A percentile compares a stretch with the other conserved stretches of the same genome.
Conservation (phyloP, 345 rosid species). For the Heritiera littoralis region DNA sequence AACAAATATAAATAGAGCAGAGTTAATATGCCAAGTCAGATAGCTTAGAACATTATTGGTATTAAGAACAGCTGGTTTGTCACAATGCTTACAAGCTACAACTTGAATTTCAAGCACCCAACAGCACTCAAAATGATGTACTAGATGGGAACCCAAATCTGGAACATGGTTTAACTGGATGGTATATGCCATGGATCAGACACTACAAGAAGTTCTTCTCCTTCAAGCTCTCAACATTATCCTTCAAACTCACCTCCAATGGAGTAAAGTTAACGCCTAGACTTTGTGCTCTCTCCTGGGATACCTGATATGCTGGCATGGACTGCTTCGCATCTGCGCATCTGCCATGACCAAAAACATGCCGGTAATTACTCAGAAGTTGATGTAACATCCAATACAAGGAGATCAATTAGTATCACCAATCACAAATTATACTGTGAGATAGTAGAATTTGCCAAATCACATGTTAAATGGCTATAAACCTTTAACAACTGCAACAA, state of each 20-base stretch:
- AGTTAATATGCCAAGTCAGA: no score
- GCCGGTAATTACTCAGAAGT: not conserved
- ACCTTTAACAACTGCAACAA: not conserved
- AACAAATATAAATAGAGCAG: no score
- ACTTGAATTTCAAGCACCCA: no score
- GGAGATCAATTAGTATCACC: not conserved
- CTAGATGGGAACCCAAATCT: no score
- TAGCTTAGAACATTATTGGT: no score
- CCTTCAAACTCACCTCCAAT: slow-evolving; percentile 5
- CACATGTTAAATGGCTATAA: not conserved
- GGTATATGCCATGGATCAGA: not conserved
- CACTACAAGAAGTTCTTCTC: not conserved
- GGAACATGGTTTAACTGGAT: not conserved
- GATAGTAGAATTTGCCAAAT: not conserved
- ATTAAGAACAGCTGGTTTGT: not conserved
- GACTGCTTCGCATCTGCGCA: not conserved
- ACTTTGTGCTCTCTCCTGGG: slow-evolving; percentile 11
- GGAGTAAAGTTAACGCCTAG: slow-evolving; percentile 8
- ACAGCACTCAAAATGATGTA: no score
- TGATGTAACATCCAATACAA: not conserved
- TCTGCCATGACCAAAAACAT: slow-evolving; percentile 8
- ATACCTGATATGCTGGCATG: not conserved
- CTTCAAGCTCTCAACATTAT: slow-evolving; percentile 1
- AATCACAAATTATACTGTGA: not conserved
- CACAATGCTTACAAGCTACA: no score